Base-by-base conservation (phyloP, 177 flowering plant species). In the Telopea speciosissima region DNA sequence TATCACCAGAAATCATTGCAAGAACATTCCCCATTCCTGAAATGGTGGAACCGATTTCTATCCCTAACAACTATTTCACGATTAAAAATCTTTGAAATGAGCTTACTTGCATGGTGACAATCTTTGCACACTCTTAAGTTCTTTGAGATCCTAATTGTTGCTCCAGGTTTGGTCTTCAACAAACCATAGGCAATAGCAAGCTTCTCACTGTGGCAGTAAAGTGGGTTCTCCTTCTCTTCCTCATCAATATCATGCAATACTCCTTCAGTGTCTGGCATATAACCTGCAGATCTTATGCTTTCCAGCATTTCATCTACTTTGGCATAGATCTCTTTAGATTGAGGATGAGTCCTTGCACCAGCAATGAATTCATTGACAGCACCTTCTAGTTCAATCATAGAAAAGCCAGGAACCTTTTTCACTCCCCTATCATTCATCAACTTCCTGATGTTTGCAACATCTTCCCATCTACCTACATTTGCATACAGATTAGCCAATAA, bases 261-360 rank as follows among this genome's bases (percentile, higher is more conserved):
- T 17, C 61, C 84, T 24, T 80, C 83, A 17, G 70, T 74, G 21
- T 78, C 76, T 2, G 86, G 79, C 31, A 74, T 72, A 71, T 86
- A 84, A 17, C 89, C 88, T 1, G 69, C 42, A 9, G 61, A 42
- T 70, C 72, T 76, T 63, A 85, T 80, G 21, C 66, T 11, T 25
- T 71, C 79, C 79, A 84, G 62, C 85, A 86, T 78, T 72, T 83
- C 90, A 36, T 81, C 78, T 16, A 83, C 75, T 75, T 85, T 80
- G 12, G 72, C 76, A 73, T 86, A 82, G 70, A 83, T 81, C 69
- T 76, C 78, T 56, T 70, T 60, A 40, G 78, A 58, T 61, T 78
- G 65, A 21, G 84, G 86, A 78, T 85, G 86, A 56, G 73, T 31
- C 71, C 63, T 75, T 54, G 80, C 86, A 22, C 86, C 85, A 1